A percentile compares a stretch with the other conserved stretches of the same genome.
phyloP scores from a whole-genome alignment of 768 basidiomycete genomes.

The Phlebiopsis gigantea region DNA sequence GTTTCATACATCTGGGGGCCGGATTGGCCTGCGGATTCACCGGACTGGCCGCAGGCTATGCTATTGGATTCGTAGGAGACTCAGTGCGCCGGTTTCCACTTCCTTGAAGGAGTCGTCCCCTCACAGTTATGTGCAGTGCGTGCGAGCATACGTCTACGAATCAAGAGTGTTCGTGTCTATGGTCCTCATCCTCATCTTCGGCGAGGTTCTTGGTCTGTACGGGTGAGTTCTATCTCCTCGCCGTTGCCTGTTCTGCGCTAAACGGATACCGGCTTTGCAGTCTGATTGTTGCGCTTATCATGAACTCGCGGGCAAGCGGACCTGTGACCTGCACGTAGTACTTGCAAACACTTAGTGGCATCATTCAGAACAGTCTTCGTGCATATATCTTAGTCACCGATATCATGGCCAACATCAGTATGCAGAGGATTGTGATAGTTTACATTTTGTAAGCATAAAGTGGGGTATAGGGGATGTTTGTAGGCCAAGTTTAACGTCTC shows the following conservation, averaged over 20 bases:
- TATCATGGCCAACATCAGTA: background rate
- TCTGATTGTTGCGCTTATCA: slow-evolving; percentile 84
- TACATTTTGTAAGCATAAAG: background rate
- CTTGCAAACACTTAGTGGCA: background rate
- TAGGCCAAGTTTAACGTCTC: background rate
- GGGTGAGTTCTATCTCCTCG: slow-evolving; percentile 43
- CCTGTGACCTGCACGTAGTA: background rate
- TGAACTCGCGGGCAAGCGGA: slow-evolving; percentile 73
- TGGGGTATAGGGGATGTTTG: background rate
- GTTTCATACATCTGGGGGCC: slow-evolving; percentile 89
- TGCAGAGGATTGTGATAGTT: background rate
- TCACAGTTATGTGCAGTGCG: slow-evolving; percentile 48
- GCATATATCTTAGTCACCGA: slow-evolving; percentile 3
- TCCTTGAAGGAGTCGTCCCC: background rate
- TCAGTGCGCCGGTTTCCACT: slow-evolving; percentile 50
- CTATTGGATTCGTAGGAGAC: slow-evolving; percentile 92
- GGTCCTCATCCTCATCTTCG: slow-evolving; percentile 94
- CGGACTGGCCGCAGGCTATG: slow-evolving; percentile 89
- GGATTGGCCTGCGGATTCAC: slow-evolving; percentile 89
- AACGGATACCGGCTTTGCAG: slow-evolving; percentile 27
- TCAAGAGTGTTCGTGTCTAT: slow-evolving; percentile 89
- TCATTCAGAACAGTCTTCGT: background rate
- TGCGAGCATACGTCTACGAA: slow-evolving; percentile 88
- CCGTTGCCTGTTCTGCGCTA: background rate
- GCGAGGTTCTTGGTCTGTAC: slow-evolving; percentile 86